Evolutionary conservation across 1,284 basidiomycete species (phyloP).

Genomic region (Coriolopsis trogii): DNA sequence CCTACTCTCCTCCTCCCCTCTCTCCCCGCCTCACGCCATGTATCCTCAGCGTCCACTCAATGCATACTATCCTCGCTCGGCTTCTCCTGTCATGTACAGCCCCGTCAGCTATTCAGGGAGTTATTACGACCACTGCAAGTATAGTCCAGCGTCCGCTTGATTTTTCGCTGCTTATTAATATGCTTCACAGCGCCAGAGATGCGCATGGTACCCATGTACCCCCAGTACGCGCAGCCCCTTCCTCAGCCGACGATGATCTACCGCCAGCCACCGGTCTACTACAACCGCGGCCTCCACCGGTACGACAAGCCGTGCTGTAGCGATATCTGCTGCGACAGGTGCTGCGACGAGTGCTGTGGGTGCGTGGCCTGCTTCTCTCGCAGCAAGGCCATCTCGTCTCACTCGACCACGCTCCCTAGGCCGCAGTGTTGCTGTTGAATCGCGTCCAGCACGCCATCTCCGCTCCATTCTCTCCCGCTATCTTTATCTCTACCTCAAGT

Average conservation of each 20-base stretch:
- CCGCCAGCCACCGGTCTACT: constrained; percentile 19
- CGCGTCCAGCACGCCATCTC: no score
- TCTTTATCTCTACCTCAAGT: no score
- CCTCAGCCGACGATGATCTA: constrained; percentile 30
- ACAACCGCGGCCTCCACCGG: constrained; percentile 17
- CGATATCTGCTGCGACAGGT: constrained; percentile 22
- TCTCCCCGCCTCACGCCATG: constrained; percentile 7
- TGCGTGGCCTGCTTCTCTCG: constrained; percentile 7
- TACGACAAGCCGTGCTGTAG: constrained; percentile 14
- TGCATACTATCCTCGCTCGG: constrained; percentile 23
- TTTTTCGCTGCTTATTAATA: neutral
- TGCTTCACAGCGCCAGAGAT: constrained; percentile 28
- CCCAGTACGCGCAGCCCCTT: constrained; percentile 28
- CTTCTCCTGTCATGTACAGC: constrained; percentile 23
- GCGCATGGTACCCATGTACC: constrained; percentile 27
- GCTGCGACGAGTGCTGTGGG: constrained; percentile 25
- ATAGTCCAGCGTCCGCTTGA: neutral
- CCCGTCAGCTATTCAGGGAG: constrained; percentile 23
- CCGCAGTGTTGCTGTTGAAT: constrained; percentile 19
- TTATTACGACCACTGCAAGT: constrained; percentile 29
- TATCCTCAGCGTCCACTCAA: constrained; percentile 21
- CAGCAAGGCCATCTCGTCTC: no score
- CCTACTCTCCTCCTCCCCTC: neutral
- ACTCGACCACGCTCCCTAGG: neutral
- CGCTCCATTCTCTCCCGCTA: no score